Base-by-base conservation (phyloP, 176 grass and related monocot species). In the Thinopyrum elongatum region DNA sequence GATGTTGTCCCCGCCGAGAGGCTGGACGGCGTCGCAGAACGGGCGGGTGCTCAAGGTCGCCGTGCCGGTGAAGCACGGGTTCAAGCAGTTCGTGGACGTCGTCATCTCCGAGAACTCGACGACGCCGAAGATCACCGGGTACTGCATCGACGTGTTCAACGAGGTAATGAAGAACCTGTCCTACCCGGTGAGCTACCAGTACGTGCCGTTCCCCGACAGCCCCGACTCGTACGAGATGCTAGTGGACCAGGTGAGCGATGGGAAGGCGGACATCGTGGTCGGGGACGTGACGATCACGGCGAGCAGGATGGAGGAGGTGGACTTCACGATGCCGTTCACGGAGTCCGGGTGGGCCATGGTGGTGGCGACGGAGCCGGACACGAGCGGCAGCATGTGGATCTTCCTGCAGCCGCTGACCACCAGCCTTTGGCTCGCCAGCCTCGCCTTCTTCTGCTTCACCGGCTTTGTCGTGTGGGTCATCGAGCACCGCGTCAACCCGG, bases 341-440 rank as follows among this genome's bases (percentile, higher is more conserved):
- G 93, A 98, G 31, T 98, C 95, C 0, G 95, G 95, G 51, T 94
- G 94, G 89, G 88, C 93, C 10, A 98, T 95, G 91, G 66, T 98
- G 35, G 95, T 92, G 39, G 80, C 87, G 3, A 70, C 6, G 33
- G 13, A 21, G 70, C 44, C 44, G 44, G 83, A 88, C 70, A 79
- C 80, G 29, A 87, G 75, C 72, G 64, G 70, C 6, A 90, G 71
- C 83, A 88, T 90, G 80, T 98, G 93, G 93, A 93, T 98, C 80
- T 98, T 98, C 89, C 63, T 98, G 72, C 34, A 77, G 42, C 95
- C 95, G 15, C 79, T 95, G 39, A 88, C 87, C 3, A 31, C 41
- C 16, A 59, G 77, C 27, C 93, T 98, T 42, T 98, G 95, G 95
- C 77, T 95, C 28, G 69, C 77, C 6, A 92, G 87, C 91, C 8